Percentiles rank a stretch among this genome's conserved stretches.
These are phyloP conservation scores for Gomphus sp. DNA, from an alignment of 1,284 basidiomycete genomes.

Conservation along the genomic window DNA sequence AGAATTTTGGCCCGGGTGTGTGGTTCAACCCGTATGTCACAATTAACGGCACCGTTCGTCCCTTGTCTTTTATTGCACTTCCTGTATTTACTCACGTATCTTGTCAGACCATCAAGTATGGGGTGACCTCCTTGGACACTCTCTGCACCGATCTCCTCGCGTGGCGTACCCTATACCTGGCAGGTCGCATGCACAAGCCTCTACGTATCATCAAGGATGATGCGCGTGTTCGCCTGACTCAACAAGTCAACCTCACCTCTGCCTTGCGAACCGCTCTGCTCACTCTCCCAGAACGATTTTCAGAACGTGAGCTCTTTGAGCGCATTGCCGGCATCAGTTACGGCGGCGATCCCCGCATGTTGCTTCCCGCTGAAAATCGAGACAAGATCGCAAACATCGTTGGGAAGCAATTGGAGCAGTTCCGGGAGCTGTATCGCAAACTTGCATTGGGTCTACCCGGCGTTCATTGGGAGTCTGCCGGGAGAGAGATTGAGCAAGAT, in stretches of 20 bases:
- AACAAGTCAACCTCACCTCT: constrained; percentile 88
- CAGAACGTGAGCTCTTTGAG: constrained; percentile 78
- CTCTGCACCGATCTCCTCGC: constrained; percentile 85
- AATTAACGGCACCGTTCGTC: constrained; percentile 75
- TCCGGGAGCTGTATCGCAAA: constrained; percentile 80
- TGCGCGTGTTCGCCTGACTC: constrained; percentile 81
- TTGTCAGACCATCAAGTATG: constrained; percentile 82
- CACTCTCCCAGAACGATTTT: constrained; percentile 52
- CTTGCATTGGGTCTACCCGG: constrained; percentile 70
- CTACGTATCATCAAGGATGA: constrained; percentile 84
- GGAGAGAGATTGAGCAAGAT: constrained; percentile 61
- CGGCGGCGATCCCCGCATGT: constrained; percentile 88
- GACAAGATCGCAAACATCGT: constrained; percentile 94
- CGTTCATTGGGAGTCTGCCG: constrained; percentile 53
- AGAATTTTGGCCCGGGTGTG: constrained; percentile 78
- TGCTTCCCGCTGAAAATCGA: constrained; percentile 89
- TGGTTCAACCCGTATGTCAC: constrained; percentile 93
- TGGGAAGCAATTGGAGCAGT: constrained; percentile 70
- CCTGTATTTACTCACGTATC: constrained; percentile 13
- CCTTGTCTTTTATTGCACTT: not conserved
- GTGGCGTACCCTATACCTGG: constrained; percentile 91
- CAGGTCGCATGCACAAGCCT: constrained; percentile 97
- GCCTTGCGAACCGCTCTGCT: constrained; percentile 77
- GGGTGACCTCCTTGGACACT: constrained; percentile 88
- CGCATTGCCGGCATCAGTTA: constrained; percentile 86